A percentile compares a stretch with the other conserved stretches of the same genome.
Evolutionary conservation across 345 rosid genomes (phyloP).

Genomic region (Sisymbrium irio): DNA sequence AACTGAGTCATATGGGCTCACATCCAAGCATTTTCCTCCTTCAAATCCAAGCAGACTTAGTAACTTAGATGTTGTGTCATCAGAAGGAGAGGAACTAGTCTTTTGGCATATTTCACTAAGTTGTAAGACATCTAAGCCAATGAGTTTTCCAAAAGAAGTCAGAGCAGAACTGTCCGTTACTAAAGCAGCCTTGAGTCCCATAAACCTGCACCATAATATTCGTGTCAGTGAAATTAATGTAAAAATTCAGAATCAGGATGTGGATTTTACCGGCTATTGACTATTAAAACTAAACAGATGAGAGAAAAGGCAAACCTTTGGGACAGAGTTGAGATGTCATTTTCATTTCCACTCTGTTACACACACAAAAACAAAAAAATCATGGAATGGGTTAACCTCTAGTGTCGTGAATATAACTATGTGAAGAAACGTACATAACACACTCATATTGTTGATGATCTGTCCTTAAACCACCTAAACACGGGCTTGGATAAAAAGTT

Average conservation of each 20-base stretch:
- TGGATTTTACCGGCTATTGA: neutral
- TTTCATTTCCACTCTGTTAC: too few species aligned
- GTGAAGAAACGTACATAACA: neutral
- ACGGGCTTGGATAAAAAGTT: neutral
- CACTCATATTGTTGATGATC: neutral
- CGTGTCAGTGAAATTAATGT: neutral
- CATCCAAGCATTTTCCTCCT: slow-evolving; percentile 49
- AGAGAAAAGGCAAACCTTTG: slow-evolving; percentile 49
- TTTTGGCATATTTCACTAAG: slow-evolving; percentile 37
- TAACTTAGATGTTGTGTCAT: slow-evolving; percentile 39
- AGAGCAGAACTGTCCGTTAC: slow-evolving; percentile 45
- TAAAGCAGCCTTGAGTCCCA: slow-evolving; percentile 80
- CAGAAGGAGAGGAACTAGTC: slow-evolving; percentile 28
- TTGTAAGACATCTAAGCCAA: slow-evolving; percentile 50
- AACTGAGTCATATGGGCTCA: slow-evolving; percentile 59
- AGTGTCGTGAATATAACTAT: neutral
- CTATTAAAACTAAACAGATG: neutral
- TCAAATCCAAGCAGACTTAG: slow-evolving; percentile 69
- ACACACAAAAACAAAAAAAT: too few species aligned
- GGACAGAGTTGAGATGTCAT: slow-evolving; percentile 41
- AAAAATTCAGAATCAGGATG: slow-evolving; percentile 2
- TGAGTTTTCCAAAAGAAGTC: slow-evolving; percentile 51
- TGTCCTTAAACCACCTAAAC: neutral
- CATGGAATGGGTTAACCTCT: slow-evolving; percentile 11
- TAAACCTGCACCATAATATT: slow-evolving; percentile 47